Evolutionary conservation across 2,329 filamentous ascomycete species (phyloP), one percentile per base, ranked within the genome.

Genomic region (Paramyrothecium roridum): DNA sequence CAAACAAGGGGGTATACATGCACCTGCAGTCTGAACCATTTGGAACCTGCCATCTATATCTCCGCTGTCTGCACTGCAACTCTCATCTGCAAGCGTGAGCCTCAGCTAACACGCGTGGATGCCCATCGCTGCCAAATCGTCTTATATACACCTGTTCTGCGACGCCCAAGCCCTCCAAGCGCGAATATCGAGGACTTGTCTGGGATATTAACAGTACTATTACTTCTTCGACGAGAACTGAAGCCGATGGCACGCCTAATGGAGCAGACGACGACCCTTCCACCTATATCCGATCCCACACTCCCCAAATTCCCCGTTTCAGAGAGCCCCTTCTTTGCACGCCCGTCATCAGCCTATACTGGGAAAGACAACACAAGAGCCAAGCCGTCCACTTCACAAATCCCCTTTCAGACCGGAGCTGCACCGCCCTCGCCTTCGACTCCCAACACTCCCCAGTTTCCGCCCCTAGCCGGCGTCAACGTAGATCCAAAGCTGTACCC

Each of bases 401-500:
- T 4, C 13, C n/a, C 37, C n/a, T 19, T 19, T 43, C 37, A 43
- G 37, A 16, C n/a, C 3, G 37, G 37, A 43, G n/a, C 37, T 43
- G n/a, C 37, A 43, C 37, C 37, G 12, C 37, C 37, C 13, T 43
- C 37, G 7, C 37, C 37, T 17, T 43, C 37, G n/a, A 43, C 37
- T 13, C 37, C 37, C 6, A 43, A 17, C 37, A 43, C 37, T 16
- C 37, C 37, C 7, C 37, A 43, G 4, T 43, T 43, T 13, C 63
- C 50, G 48, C 57, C 54, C 54, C 62, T 17, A 48, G 48, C 59
- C 19, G 62, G 62, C 49, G 58, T 63, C 23, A 66, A 65, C 54
- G 63, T 71, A 52, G 76, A 78, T 54, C 75, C 76, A 3, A 73
- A 72, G 56, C 75, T 77, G 56, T 61, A 77, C 20, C 72, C 74